These are phyloP conservation scores for Pyrenophora graminea DNA, from an alignment of 2,329 filamentous ascomycete species.

Conservation along the genomic window DNA sequence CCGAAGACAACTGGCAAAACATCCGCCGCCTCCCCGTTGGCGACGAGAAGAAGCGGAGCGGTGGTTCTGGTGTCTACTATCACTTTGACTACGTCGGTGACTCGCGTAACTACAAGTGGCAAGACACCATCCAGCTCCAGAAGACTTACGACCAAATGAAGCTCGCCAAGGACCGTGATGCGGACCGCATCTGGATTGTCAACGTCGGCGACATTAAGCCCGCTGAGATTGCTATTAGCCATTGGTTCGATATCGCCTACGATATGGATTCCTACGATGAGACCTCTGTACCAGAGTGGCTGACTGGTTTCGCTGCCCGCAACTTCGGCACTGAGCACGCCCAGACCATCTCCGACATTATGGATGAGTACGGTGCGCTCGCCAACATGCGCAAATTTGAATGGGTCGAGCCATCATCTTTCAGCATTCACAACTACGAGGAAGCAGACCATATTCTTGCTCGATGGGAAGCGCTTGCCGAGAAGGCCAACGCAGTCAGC, in stretches of 20 bases:
- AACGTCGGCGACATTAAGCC: conserved; percentile 71
- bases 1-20: conserved; percentile 72
- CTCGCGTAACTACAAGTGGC: conserved; percentile 62
- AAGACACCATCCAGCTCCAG: conserved; percentile 68
- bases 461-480: conserved; percentile 59
- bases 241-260: conserved; percentile 71
- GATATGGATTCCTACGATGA: conserved; percentile 62
- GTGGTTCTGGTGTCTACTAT: conserved; percentile 70
- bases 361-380: conserved; percentile 62
- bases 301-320: conserved; percentile 60
- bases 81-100: conserved; percentile 67
- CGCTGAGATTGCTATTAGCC: conserved; percentile 67
- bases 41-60: conserved; percentile 63
- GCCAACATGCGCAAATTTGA: conserved; percentile 66
- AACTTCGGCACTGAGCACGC: conserved; percentile 60
- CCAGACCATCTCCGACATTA: conserved; percentile 55
- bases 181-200: conserved; percentile 67
- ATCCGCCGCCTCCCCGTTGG: conserved; percentile 63
- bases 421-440: conserved; percentile 66
- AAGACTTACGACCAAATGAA: conserved; percentile 70
- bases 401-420: conserved; percentile 62
- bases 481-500: conserved; percentile 61
- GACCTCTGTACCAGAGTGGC: conserved; percentile 61
- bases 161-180: conserved; percentile 62
- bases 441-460: conserved; percentile 63